Evolutionary conservation across 495 filamentous ascomycete genomes (phyloP), one percentile per base, ranked within the genome.

Genomic region (Penicillium riverlandense): DNA sequence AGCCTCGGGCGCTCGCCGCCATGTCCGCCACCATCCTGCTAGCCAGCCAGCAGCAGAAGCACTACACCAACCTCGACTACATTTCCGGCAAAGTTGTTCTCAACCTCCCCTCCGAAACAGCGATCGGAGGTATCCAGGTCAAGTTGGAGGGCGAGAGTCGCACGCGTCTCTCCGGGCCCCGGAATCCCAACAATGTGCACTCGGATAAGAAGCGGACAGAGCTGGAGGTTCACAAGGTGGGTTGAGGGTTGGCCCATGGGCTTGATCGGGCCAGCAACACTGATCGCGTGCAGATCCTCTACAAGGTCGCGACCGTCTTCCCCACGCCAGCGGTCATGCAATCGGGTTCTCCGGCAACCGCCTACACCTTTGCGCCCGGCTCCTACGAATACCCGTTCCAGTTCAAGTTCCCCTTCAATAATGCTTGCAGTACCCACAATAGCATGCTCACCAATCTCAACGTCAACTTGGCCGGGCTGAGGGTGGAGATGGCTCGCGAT

Each of bases 341-440:
- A 45, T 54, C 63, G 40, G 55, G 72, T 29, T 48, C 63, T 41
- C 58, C 64, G 3, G 63, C 66, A 35, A 59, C 69, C 1, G 70
- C 75, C 7, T 84, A 79, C 52, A 82, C 84, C 0, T 70, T 97
- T 45, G 76, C 80, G 31, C 63, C 86, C 0, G 92, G 92, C 34
- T 74, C 77, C 49, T 86, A 96, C 66, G 82, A 89, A 55, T 97
- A 92, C 62, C 86, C 87, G 2, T 98, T 98, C 61, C 63, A 76
- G 29, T 95, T 98, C 75, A 94, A 95, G 73, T 70, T 98, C 11
- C 89, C 90, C 7, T 86, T 96, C 71, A 96, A 98, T 68, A 95
- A 92, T 61, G 71, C 79, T 28, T 98, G 92, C 65, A 73, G 71
- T 42, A 69, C 77, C 43, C 71, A 70, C 31, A 80, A 76, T 50